These are phyloP conservation scores for Amniculicola lignicola DNA, from an alignment of 495 filamentous ascomycete species.

Conservation along the genomic window DNA sequence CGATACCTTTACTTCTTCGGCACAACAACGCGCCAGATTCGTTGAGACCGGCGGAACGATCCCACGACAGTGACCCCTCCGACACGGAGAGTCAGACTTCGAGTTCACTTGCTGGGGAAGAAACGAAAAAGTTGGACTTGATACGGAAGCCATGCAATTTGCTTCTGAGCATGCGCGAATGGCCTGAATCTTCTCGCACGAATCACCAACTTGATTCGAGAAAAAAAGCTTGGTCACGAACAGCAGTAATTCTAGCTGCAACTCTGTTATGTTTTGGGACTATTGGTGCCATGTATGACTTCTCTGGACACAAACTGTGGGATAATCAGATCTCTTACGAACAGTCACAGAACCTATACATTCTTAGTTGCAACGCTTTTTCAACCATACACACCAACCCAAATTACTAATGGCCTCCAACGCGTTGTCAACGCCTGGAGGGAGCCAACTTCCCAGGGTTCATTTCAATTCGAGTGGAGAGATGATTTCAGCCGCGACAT, in stretches of 20 bases:
- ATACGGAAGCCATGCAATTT: not conserved
- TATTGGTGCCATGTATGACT: conserved; percentile 15
- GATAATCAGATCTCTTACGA: not conserved
- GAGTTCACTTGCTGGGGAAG: no score
- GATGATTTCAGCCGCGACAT: conserved; percentile 31
- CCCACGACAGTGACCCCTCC: conserved; percentile 2
- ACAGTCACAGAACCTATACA: conserved; percentile 16
- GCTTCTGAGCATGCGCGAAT: not conserved
- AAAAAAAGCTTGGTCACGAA: conserved; percentile 3
- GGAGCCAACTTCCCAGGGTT: conserved; percentile 19
- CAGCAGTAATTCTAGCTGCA: not conserved
- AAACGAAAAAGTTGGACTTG: no score
- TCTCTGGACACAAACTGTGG: not conserved
- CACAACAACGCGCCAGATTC: no score
- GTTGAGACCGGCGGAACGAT: no score
- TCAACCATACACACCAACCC: conserved; percentile 6
- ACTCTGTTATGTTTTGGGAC: conserved; percentile 12
- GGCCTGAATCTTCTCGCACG: no score
- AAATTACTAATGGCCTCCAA: conserved; percentile 21
- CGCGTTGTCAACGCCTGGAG: conserved; percentile 20
- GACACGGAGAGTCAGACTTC: conserved; percentile 12
- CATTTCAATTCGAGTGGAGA: conserved; percentile 20
- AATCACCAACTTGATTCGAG: no score
- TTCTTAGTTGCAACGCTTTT: conserved; percentile 20
- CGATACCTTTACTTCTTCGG: no score